Evolutionary conservation across 2,329 filamentous ascomycete genomes (phyloP), one percentile per base, ranked within the genome.

Genomic region (Ascochyta lentis): DNA sequence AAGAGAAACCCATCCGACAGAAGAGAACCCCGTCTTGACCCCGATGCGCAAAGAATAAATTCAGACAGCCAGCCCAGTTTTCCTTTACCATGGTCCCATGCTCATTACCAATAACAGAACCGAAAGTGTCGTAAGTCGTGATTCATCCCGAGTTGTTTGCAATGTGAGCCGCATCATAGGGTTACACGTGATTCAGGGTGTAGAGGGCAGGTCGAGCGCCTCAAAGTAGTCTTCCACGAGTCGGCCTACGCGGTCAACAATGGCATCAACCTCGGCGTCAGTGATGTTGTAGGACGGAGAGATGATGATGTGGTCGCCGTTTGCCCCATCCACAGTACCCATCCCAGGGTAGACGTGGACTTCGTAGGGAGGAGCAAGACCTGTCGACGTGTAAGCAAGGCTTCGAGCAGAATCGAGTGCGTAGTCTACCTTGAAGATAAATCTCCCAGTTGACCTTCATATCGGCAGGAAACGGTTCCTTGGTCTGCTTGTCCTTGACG

Each of bases 251-350:
- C 76, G 79, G 16, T 81, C 75, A 2, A 84, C 84, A 49, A 89
- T 83, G 23, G 77, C 67, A 13, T 84, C 78, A 47, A 90, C 76
- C 19, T 89, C 85, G 7, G 78, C 78, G 39, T 75, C 74, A 1
- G 81, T 85, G 22, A 88, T 79, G 40, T 84, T 91, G 73, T 86
- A 91, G 0, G 89, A 82, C 5, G 90, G 90, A 1, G 88, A 84
- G 10, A 93, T 66, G 24, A 92, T 79, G 33, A 91, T 77, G 70
- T 91, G 88, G 66, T 93, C 90, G 9, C 89, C 89, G 1, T 70
- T 69, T n/a, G 71, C 67, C 1, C 83, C 79, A 40, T 90, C 86
- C 0, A 79, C 83, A 0, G 85, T 86, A 1, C 88, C 88, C 0
- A 77, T 76, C 0, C 87, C 87, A 1, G 86, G 85, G 67, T 91